Percentiles rank a stretch among this genome's conserved stretches.
Evolutionary conservation across 352 stramenopile genomes (phyloP).

Genomic region (Globisporangium viniferum): DNA sequence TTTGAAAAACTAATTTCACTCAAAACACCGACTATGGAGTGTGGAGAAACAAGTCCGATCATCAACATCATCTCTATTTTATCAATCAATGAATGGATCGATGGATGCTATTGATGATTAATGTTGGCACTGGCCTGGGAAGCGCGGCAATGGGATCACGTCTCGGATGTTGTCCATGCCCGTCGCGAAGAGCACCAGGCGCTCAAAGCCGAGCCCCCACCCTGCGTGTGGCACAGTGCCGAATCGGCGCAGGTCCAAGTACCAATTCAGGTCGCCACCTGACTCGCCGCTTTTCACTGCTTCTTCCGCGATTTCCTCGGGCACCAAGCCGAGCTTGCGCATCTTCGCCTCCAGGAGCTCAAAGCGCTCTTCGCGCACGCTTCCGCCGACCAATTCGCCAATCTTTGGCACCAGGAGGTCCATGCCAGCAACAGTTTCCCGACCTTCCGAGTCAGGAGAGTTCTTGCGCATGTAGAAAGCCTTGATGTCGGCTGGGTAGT

Average conservation of each 20-base stretch:
- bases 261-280: constrained; percentile 91
- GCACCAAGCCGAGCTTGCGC: constrained; percentile 44
- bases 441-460: constrained; percentile 58
- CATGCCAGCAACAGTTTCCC: constrained; percentile 96
- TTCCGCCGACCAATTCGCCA: constrained; percentile 96
- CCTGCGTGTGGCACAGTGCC: constrained; percentile 96
- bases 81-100: neutral
- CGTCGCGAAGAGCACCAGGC: constrained; percentile 96
- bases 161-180: constrained; percentile 99
- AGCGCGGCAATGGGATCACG: constrained; percentile 96
- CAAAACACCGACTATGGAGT: neutral
- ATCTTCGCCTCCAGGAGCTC: constrained; percentile 86
- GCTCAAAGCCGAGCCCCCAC: constrained; percentile 98
- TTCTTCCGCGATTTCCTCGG: constrained; percentile 71
- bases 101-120: neutral
- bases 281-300: constrained; percentile 16
- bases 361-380: constrained; percentile 93
- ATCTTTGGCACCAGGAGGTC: constrained; percentile 97
- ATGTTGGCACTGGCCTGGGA: constrained; percentile 91
- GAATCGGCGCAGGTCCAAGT: constrained; percentile 96
- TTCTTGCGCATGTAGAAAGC: constrained; percentile 99
- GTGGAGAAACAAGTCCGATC: neutral
- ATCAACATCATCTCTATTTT: neutral
- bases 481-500: constrained; percentile 98
- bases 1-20: constrained; percentile 11